A percentile compares a stretch with the other conserved stretches of the same genome.
phyloP scores from a whole-genome alignment of 2,329 filamentous ascomycete species.

The Ciborinia camelliae region DNA sequence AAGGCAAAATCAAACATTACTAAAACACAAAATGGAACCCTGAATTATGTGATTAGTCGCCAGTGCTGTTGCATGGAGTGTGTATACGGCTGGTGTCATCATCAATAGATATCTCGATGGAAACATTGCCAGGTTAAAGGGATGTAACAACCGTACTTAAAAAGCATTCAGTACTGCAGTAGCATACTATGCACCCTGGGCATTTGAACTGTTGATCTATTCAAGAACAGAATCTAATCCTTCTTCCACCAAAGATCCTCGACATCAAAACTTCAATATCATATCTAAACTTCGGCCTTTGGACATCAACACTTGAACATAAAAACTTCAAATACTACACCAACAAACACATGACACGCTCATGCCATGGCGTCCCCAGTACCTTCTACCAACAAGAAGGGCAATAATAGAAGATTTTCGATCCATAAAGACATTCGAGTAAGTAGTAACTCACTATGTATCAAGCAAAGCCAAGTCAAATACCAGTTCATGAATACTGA shows the following conservation, averaged over 20 bases:
- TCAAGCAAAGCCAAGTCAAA: neutral
- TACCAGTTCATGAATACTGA: neutral
- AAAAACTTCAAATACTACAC: neutral
- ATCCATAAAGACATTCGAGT: slow-evolving; percentile 1
- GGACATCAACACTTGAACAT: neutral
- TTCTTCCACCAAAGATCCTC: neutral
- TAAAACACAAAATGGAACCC: neutral
- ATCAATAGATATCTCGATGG: neutral
- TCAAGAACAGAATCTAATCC: neutral
- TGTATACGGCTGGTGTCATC: neutral
- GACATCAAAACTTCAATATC: neutral
- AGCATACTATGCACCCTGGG: neutral
- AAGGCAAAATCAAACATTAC: neutral
- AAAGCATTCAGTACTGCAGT: neutral
- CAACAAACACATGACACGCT: neutral
- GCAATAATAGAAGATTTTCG: neutral
- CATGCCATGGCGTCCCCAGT: neutral
- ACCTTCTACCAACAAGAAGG: neutral
- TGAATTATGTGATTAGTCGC: neutral
- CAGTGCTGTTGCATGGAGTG: neutral
- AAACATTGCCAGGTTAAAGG: neutral
- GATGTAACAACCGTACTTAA: neutral
- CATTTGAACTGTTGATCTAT: neutral
- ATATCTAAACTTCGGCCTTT: neutral
- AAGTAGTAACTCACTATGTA: neutral